Percentiles rank a stretch among this genome's conserved stretches.
Conservation (phyloP, 331 rosid species). For the Saraca asoca region DNA sequence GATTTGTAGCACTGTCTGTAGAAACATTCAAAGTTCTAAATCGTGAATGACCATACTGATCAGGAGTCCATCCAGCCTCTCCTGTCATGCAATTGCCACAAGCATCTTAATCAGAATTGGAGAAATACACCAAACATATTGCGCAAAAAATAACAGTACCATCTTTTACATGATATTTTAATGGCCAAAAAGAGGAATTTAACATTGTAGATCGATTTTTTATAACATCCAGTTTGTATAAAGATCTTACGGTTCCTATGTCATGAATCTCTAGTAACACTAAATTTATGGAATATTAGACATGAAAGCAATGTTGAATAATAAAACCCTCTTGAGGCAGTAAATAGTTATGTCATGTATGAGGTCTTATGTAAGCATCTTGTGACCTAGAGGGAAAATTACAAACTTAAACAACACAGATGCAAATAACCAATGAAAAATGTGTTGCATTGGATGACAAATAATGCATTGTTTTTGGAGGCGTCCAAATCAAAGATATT, state of each 20-base stretch:
- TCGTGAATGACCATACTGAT: constrained; percentile 90
- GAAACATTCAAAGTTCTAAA: constrained; percentile 55
- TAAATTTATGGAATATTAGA: not conserved
- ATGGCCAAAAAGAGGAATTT: not conserved
- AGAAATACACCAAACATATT: constrained; percentile 33
- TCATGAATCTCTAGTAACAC: constrained; percentile 17
- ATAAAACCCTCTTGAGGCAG: constrained; percentile 9
- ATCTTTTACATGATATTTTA: constrained; percentile 14
- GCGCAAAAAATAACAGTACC: constrained; percentile 16
- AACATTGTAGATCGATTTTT: not conserved
- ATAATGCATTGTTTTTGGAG: constrained; percentile 19
- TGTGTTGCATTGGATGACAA: constrained; percentile 21
- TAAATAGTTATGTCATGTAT: constrained; percentile 2
- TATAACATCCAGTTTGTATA: constrained; percentile 11
- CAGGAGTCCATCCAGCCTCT: constrained; percentile 97
- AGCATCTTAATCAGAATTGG: constrained; percentile 30
- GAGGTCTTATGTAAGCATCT: constrained; percentile 20
- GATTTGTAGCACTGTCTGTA: constrained; percentile 63
- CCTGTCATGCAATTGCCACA: constrained; percentile 55
- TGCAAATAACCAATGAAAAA: constrained; percentile 7
- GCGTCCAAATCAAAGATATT: constrained; percentile 11
- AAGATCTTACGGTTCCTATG: constrained; percentile 9
- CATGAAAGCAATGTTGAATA: constrained; percentile 5
- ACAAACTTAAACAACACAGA: constrained; percentile 3
- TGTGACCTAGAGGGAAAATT: constrained; percentile 12